Base-by-base conservation (phyloP, 2,329 filamentous ascomycete species). In the Epichloe hybrida region DNA sequence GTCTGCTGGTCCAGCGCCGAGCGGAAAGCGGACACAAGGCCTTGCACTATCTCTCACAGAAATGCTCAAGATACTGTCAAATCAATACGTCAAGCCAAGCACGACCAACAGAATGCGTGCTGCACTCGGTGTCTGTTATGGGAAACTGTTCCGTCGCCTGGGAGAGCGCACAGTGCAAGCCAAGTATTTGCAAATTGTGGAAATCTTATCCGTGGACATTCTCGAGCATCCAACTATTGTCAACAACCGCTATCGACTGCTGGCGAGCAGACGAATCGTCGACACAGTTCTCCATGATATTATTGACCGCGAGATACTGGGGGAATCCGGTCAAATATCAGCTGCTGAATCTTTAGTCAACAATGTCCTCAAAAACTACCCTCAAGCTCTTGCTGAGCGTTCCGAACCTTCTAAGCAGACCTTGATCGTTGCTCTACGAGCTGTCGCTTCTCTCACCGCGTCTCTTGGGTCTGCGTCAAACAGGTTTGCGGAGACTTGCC, bases 301-400 rank as follows among this genome's bases (percentile, higher is more conserved):
- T 7, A 77, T 97, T 55, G 88, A 88, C 8, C 77, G 78, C 52
- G 81, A 83, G 57, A 85, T 96, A 58, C 74, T 98, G 2, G 89
- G 89, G 12, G 91, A 98, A 66, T 88, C 86, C 13, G 90, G 89
- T 7, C 91, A 96, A 62, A 74, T 91, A 53, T 82, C 84, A 58
- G 89, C 88, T 31, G 87, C 88, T 6, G 88, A 83, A 59, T 80
- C 81, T 54, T 69, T 98, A 49, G 80, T 96, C 61, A 95, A 95
- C 63, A 83, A 88, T 52, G 76, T 96, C 44, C 74, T 98, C 46
- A 97, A 95, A 64, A 93, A 97, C 64, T 97, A 95, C 58, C 91
- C 93, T 0, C 88, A 95, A 64, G 84, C 84, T 5, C 70, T 95
- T 46, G 87, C 90, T 59, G 91, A 97, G 64, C 80, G 86, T 40